These are phyloP conservation scores for Tephrocybe rancida DNA, from an alignment of 768 basidiomycete genomes.

Conservation along the genomic window DNA sequence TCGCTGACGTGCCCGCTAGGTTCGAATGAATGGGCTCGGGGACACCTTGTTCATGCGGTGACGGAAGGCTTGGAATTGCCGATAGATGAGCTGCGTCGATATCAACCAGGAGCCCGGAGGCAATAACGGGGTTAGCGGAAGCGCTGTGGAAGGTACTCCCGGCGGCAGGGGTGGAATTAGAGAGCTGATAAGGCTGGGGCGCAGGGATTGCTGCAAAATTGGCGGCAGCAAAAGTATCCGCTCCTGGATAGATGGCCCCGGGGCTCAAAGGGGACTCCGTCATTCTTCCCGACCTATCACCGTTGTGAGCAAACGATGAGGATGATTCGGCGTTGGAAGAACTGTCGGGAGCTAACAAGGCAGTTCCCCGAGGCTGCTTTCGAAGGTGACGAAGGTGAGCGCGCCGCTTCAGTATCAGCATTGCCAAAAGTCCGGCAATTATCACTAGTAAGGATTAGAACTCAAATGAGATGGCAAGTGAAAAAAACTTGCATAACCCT, in stretches of 20 bases:
- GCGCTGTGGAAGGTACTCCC: background rate
- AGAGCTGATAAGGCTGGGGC: conserved; percentile 6
- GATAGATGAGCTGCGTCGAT: background rate
- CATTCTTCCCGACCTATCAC: conserved; percentile 5
- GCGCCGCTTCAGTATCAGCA: conserved; percentile 15
- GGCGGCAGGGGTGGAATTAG: conserved; percentile 2
- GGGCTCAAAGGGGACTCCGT: conserved; percentile 2
- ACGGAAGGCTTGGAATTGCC: background rate
- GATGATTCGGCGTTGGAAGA: conserved; percentile 3
- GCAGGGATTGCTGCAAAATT: conserved; percentile 1
- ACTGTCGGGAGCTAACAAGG: background rate
- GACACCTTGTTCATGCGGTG: conserved; percentile 8
- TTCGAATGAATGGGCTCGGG: background rate
- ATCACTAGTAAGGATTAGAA: background rate
- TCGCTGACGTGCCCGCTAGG: background rate
- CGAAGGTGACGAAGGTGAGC: conserved; percentile 9
- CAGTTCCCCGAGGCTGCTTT: conserved; percentile 18
- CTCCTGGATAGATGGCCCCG: background rate
- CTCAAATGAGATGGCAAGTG: background rate
- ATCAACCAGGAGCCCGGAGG: background rate
- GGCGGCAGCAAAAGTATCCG: conserved; percentile 4
- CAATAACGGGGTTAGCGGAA: background rate
- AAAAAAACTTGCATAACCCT: conserved; percentile 15
- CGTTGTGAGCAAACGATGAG: background rate
- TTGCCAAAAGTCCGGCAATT: conserved; percentile 4